Evolutionary conservation across 2,329 filamentous ascomycete species (phyloP), one percentile per base, ranked within the genome.

Genomic region (Penicillium sp.): DNA sequence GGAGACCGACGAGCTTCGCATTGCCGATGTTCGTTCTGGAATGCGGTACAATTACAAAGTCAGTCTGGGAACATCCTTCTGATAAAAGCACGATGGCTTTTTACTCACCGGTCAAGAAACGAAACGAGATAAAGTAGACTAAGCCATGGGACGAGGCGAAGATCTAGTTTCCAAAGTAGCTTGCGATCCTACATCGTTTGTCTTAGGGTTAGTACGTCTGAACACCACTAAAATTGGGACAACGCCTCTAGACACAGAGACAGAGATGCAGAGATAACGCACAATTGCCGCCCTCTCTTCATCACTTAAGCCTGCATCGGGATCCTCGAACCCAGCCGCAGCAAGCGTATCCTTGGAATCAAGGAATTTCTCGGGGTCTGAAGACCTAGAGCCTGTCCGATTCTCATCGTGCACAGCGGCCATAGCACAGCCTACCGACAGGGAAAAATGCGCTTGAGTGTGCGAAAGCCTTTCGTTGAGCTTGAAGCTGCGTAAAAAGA

Each of bases 11-110:
- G 19, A 85, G 76, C 64, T 82, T 83, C 2, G 83, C 90, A 73
- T 80, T 94, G 41, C 89, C 89, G 55, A 92, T 89, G 64, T 94
- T 93, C 26, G 90, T 91, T 16, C 68, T 36, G 7, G n/a, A 13
- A 18, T 14, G 8, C 14, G 13, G 7, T 26, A 4, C 3, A 18
- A 34, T 48, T 32, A n/a, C n/a, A n/a, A n/a, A n/a, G n/a, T n/a
- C n/a, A 48, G 27, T 34, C 13, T 8, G 30, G 8, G 32, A 38
- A 35, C 29, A 30, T 40, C 10, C n/a, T 29, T 18, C 4, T 5
- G 5, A 29, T 14, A 2, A 9, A 8, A 11, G 14, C n/a, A n/a
- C 5, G 4, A 13, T 29, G 13, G 7, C 8, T 23, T 5, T 30
- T 13, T 8, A 46, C 59, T 38, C 54, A 68, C 67, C 73, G 66